A percentile compares a stretch with the other conserved stretches of the same genome.
Conservation (phyloP, 768 basidiomycete species). For the Amyloporia xantha region DNA sequence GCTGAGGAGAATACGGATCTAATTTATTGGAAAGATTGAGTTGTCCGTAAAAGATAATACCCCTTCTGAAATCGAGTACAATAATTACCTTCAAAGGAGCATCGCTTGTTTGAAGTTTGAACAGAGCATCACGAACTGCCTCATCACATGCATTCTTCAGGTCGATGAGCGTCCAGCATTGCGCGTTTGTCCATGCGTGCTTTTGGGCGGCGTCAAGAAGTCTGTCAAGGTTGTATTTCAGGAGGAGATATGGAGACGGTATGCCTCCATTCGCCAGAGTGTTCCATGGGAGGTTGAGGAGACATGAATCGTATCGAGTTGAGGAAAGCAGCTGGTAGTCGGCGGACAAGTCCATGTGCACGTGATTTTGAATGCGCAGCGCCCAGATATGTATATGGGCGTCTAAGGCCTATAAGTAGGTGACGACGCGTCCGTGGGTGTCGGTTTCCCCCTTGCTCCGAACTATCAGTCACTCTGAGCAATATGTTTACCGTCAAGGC, state of each 20-base stretch:
- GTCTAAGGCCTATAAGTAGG: slow-evolving; percentile 4
- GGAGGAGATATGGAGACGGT: slow-evolving; percentile 55
- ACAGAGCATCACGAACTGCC: slow-evolving; percentile 26
- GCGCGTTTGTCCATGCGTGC: slow-evolving; percentile 44
- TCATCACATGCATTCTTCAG: slow-evolving; percentile 41
- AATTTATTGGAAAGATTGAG: too few relatives aligned
- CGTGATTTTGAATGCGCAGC: slow-evolving; percentile 1
- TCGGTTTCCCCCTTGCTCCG: not conserved
- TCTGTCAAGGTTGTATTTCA: slow-evolving; percentile 55
- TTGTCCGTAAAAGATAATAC: not conserved
- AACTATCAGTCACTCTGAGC: not conserved
- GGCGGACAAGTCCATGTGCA: slow-evolving; percentile 3
- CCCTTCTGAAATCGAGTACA: not conserved
- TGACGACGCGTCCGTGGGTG: slow-evolving; percentile 1
- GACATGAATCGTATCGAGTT: slow-evolving; percentile 49
- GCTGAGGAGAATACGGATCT: slow-evolving; percentile 46
- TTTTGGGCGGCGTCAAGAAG: slow-evolving; percentile 41
- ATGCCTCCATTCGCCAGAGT: slow-evolving; percentile 36
- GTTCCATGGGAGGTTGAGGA: slow-evolving; percentile 50
- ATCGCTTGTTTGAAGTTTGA: slow-evolving; percentile 5
- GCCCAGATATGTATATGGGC: not conserved
- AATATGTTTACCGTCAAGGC: slow-evolving; percentile 66
- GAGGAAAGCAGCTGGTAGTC: slow-evolving; percentile 40
- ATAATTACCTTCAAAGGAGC: slow-evolving; percentile 7
- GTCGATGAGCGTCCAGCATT: slow-evolving; percentile 29